These are phyloP conservation scores for Penicillium robsamsonii DNA, from an alignment of 495 filamentous ascomycete species.

Conservation along the genomic window DNA sequence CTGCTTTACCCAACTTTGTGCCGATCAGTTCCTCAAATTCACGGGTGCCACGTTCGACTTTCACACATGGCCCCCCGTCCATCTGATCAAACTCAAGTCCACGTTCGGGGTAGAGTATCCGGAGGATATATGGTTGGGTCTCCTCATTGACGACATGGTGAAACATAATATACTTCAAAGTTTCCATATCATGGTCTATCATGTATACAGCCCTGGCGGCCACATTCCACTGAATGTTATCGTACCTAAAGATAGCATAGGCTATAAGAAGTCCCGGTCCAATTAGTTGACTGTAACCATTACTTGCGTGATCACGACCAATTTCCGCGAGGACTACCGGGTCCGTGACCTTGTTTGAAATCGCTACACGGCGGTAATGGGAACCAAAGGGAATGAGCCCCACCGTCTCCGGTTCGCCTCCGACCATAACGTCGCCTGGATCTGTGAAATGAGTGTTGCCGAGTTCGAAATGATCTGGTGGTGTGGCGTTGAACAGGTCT, in stretches of 20 bases:
- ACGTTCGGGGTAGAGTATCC: background rate
- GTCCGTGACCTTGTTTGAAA: background rate
- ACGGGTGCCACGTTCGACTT: background rate
- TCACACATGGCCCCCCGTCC: background rate
- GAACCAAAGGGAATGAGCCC: background rate
- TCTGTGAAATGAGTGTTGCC: background rate
- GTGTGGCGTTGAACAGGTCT: background rate
- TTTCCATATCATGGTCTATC: background rate
- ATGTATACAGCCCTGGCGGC: background rate
- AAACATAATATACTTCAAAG: background rate
- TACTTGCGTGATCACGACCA: too few relatives aligned
- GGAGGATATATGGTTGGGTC: background rate
- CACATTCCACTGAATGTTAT: background rate
- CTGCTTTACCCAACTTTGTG: background rate
- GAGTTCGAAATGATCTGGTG: too few relatives aligned
- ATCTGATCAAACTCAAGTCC: background rate
- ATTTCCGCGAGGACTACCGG: background rate
- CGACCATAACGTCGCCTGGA: background rate
- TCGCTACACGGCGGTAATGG: background rate
- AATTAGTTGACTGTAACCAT: background rate
- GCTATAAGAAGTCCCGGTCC: background rate
- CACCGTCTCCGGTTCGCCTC: background rate
- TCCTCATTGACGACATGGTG: background rate
- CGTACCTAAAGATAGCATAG: background rate
- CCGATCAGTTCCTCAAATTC: slow-evolving; percentile 1